Base-by-base conservation (phyloP, 139 green algal species). In the Klebsormidium nitens region DNA sequence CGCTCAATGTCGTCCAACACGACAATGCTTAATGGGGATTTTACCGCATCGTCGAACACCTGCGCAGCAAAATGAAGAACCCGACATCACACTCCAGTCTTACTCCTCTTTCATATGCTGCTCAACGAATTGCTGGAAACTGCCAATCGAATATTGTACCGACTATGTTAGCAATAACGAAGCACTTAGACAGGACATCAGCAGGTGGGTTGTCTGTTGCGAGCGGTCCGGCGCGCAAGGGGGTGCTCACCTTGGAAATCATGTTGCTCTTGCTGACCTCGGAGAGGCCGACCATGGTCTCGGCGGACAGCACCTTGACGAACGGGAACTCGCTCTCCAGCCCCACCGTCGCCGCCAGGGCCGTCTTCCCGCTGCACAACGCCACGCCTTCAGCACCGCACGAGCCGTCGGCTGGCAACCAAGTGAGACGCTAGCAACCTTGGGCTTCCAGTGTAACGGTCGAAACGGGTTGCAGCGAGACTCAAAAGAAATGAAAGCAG, bases 1-100 rank as follows among this genome's bases (percentile, higher is more conserved):
- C 93, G 82, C 83, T 98, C 95, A 36, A 99, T 92, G 80, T 99
- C 95, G 59, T 99, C 95, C 38, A 95, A 74, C 26, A 99, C 79
- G 29, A 99, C 90, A 28, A 97, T 83, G 17, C 81, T 91, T 29
- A 96, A 66, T 0, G 88, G 82, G 0, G 86, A 95, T 80, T 84
- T 92, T 81, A 95, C 94, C 0, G 93, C 91, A 67, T 98, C 93
- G 36, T 98, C 93, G 78, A 98, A 96, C 8, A 93, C 19, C 36
- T 39, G 14, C 23, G 14, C 23, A n/a, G 39, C 31, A 48, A 55
- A n/a, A 26, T 2, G 6, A 66, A 66, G 5, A 66, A 66, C 11
- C 11, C 8, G 29, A 8, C 55, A 63, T 8, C 31, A 37, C 8
- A 14, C n/a, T n/a, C n/a, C n/a, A n/a, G n/a, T n/a, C n/a, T n/a